Conservation (phyloP, 148 eudicot species). For the Selenicereus undatus region DNA sequence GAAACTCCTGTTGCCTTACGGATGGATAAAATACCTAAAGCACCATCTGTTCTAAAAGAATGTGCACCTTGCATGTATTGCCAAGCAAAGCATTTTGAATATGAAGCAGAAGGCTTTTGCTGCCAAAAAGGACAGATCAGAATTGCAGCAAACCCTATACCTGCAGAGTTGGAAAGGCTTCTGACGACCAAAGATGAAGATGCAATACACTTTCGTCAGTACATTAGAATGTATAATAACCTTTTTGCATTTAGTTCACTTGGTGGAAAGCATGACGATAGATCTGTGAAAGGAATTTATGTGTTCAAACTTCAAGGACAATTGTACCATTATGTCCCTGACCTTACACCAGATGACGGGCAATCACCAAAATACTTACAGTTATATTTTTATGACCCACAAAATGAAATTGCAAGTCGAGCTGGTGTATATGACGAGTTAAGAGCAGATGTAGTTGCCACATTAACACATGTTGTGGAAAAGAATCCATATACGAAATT, state of each 20-base stretch:
- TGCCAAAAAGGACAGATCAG: no score
- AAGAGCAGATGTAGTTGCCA: background rate
- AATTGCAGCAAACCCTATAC: no score
- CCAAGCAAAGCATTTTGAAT: no score
- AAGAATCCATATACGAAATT: background rate
- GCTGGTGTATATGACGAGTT: background rate
- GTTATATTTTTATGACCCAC: slow-evolving; percentile 6
- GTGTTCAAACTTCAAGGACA: slow-evolving; percentile 5
- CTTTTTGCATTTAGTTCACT: slow-evolving; percentile 9
- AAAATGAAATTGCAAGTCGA: background rate
- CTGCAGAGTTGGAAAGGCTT: no score
- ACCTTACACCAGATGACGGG: background rate
- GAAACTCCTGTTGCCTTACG: no score
- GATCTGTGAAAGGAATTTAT: background rate
- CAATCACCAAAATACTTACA: background rate
- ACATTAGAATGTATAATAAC: background rate
- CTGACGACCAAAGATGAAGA: background rate
- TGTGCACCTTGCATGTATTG: no score
- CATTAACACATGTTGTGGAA: background rate
- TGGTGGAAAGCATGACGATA: background rate
- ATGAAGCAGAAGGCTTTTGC: no score
- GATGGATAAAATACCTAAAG: no score
- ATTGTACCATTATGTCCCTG: background rate
- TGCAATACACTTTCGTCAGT: background rate
- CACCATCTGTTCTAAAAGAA: no score